Percentiles rank a stretch among this genome's conserved stretches.
Evolutionary conservation across 352 stramenopile genomes (phyloP).

Genomic region (Globisporangium heterothallicum): DNA sequence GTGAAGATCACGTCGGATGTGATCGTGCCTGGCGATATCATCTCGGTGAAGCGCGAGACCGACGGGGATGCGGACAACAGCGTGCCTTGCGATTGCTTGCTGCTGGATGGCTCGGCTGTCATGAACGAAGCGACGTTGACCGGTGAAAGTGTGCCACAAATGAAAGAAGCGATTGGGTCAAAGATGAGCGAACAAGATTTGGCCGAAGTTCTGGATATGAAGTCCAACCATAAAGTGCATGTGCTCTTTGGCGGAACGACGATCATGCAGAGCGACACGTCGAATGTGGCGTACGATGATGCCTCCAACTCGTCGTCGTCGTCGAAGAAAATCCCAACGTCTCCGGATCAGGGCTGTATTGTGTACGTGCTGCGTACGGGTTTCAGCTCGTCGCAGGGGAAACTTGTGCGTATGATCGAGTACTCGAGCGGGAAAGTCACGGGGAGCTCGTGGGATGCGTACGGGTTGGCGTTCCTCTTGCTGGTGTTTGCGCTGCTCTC

Average conservation of each 20-base stretch:
- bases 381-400: conserved; percentile 97
- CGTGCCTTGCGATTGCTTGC: conserved; percentile 94
- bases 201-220: conserved; percentile 77
- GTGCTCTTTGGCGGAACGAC: conserved; percentile 93
- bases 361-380: conserved; percentile 95
- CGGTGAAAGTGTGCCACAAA: conserved; percentile 97
- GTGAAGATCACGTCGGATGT: conserved; percentile 70
- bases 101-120: conserved; percentile 93
- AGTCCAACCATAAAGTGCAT: conserved; percentile 84
- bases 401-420: conserved; percentile 97
- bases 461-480: conserved; percentile 93
- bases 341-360: conserved; percentile 90
- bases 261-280: conserved; percentile 80
- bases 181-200: conserved; percentile 78
- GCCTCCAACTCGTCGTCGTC: neutral
- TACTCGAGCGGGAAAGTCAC: conserved; percentile 96
- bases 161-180: conserved; percentile 91
- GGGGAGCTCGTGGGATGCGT: conserved; percentile 94
- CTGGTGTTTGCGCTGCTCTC: conserved; percentile 96
- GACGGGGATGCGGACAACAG: conserved; percentile 74
- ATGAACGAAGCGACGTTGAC: conserved; percentile 99
- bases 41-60: conserved; percentile 90
- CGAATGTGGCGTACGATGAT: conserved; percentile 19
- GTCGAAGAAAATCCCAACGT: conserved; percentile 45
- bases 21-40: conserved; percentile 91